Conservation (phyloP, 2,329 filamentous ascomycete species). For the Aphanoascus verrucosus region DNA sequence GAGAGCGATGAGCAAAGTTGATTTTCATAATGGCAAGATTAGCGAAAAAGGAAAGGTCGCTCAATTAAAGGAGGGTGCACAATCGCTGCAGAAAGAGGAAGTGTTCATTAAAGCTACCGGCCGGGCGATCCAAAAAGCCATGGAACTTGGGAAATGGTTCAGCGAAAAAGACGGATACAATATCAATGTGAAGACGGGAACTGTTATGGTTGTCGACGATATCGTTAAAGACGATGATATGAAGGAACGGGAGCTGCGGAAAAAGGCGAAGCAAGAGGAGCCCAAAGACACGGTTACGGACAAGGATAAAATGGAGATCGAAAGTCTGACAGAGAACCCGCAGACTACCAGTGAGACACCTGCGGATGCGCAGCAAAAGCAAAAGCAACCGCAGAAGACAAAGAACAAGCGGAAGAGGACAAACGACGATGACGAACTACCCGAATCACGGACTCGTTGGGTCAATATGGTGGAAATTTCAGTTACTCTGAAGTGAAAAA, state of each 20-base stretch:
- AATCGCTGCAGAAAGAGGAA: conserved; percentile 35
- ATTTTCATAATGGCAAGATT: conserved; percentile 25
- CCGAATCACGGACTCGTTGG: conserved; percentile 38
- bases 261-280: conserved; percentile 18
- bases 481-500: conserved; percentile 31
- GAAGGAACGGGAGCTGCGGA: conserved; percentile 22
- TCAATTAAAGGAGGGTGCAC: conserved; percentile 25
- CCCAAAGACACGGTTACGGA: conserved; percentile 14
- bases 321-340: conserved; percentile 11
- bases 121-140: conserved; percentile 47
- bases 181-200: conserved; percentile 46
- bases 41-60: conserved; percentile 26
- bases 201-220: conserved; percentile 50
- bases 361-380: conserved; percentile 4
- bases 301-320: conserved; percentile 14
- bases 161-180: conserved; percentile 42
- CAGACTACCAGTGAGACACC: conserved; percentile 10
- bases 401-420: conserved; percentile 22
- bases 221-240: conserved; percentile 37
- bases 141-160: conserved; percentile 48
- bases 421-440: conserved; percentile 29
- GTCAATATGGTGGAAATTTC: conserved; percentile 39
- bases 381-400: conserved; percentile 11
- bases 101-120: conserved; percentile 51
- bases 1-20: conserved; percentile 38